Percentiles rank a stretch among this genome's conserved stretches.
Conservation (phyloP, 768 basidiomycete species). For the Tulasnella sp. region DNA sequence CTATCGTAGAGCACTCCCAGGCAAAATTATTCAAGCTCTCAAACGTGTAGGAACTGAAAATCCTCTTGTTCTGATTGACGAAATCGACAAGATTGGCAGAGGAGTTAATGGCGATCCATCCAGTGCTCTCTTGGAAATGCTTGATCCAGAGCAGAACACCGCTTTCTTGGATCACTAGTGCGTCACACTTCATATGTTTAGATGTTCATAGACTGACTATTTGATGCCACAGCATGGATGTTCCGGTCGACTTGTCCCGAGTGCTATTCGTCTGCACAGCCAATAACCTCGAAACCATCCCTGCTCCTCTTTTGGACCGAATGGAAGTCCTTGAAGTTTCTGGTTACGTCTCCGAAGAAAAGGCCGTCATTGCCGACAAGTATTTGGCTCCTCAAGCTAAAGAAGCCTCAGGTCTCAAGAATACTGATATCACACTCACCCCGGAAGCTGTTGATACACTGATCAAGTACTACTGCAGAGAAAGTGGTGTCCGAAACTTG, state of each 20-base stretch:
- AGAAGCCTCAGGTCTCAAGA: conserved; percentile 74
- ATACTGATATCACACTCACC: conserved; percentile 70
- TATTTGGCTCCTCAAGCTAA: conserved; percentile 90
- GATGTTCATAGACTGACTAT: neutral
- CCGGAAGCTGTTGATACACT: conserved; percentile 66
- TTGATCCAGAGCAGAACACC: conserved; percentile 90
- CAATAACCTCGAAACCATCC: conserved; percentile 86
- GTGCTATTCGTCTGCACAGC: conserved; percentile 98
- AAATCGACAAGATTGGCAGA: conserved; percentile 89
- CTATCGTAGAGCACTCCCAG: conserved; percentile 59
- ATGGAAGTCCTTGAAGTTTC: conserved; percentile 96
- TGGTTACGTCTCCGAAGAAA: conserved; percentile 90
- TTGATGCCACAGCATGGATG: conserved; percentile 63
- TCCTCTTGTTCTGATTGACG: conserved; percentile 86
- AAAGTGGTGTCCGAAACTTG: conserved; percentile 90
- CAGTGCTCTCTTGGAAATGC: conserved; percentile 82
- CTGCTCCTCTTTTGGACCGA: conserved; percentile 82
- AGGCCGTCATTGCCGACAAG: conserved; percentile 69
- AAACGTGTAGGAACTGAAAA: conserved; percentile 91
- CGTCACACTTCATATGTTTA: conserved; percentile 25
- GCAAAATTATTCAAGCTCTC: conserved; percentile 88
- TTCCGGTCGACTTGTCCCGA: conserved; percentile 88
- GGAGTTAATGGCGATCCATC: conserved; percentile 88
- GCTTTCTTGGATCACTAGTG: conserved; percentile 93
- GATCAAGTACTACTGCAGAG: conserved; percentile 94